Evolutionary conservation across 768 basidiomycete genomes (phyloP).

Genomic region (Lentinula detonsa): DNA sequence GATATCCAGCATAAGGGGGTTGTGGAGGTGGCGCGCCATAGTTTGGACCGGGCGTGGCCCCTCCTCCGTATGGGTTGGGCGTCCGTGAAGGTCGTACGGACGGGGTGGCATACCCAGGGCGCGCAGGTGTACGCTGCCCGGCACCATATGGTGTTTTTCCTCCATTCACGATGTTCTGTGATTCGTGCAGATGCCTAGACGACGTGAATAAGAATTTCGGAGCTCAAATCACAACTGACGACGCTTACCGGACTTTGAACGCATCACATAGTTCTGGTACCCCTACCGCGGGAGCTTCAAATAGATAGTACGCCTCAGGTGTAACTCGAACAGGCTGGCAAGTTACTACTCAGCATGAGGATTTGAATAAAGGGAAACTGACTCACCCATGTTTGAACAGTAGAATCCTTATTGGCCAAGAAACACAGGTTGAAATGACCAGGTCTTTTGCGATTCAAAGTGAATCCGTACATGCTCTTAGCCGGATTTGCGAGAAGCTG

Average conservation of each 20-base stretch:
- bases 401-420: constrained; percentile 84
- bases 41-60: constrained; percentile 27
- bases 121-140: constrained; percentile 70
- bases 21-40: constrained; percentile 19
- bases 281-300: constrained; percentile 84
- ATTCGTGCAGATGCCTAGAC: constrained; percentile 69
- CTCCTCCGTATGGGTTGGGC: constrained; percentile 70
- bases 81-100: constrained; percentile 74
- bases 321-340: constrained; percentile 79
- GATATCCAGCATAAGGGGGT: constrained; percentile 37
- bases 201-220: constrained; percentile 7
- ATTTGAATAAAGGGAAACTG: background rate
- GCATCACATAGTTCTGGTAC: constrained; percentile 94
- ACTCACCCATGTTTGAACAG: constrained; percentile 88
- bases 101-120: constrained; percentile 70
- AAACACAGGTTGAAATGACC: constrained; percentile 95
- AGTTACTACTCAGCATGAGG: constrained; percentile 7
- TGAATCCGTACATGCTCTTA: constrained; percentile 94
- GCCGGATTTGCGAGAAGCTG: constrained; percentile 90
- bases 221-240: background rate
- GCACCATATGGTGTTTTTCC: constrained; percentile 80
- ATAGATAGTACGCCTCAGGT: constrained; percentile 85
- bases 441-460: constrained; percentile 80
- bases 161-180: constrained; percentile 52
- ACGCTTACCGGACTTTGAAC: constrained; percentile 78